Base-by-base conservation (phyloP, 768 basidiomycete genomes). In the Tylopilus balloui region DNA sequence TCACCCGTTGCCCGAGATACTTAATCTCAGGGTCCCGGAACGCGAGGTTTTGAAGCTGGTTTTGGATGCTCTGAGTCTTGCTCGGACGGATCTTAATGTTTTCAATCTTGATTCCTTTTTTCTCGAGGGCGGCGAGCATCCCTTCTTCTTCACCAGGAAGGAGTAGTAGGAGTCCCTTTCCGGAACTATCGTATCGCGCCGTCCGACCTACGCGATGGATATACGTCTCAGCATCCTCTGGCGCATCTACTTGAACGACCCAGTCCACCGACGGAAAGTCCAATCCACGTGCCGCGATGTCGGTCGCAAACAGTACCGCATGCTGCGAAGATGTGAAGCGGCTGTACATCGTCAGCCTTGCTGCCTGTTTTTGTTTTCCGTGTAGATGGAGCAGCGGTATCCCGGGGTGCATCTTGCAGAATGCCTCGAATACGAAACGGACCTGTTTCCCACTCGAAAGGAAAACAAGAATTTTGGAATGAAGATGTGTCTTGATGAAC, bases 1-100 rank as follows among this genome's bases (percentile, higher is more conserved):
- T 50, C 59, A 94, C 94, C 47, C 91, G 73, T 66, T 98, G 95
- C 10, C 86, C 96, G 10, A 99, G 79, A 66, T 97, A 96, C 65
- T 98, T 99, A 69, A 97, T 84, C 67, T 99, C 93, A 0, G 93
- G 90, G 50, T 94, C 92, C 70, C 92, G 84, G 71, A 98, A 99
- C 0, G 88, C 86, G 31, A 96, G 79, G 46, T 83, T 91, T 69
- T 99, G 96, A 38, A 98, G 74, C 66, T 93, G 88, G 55, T 89
- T 89, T 62, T 85, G 79, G 50, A 96, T 83, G 54, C 77, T 83
- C 60, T 85, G 81, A 38, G 88, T 88, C 72, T 94, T 96, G 69
- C 86, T 93, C 42, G 80, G 74, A 57, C 84, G 84, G 55, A 94
- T 86, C 69, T 95, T 96, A 70, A 95, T 93, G 64, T 83, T 83